Base-by-base conservation (phyloP, 768 basidiomycete species). In the Clavulina sp. region DNA sequence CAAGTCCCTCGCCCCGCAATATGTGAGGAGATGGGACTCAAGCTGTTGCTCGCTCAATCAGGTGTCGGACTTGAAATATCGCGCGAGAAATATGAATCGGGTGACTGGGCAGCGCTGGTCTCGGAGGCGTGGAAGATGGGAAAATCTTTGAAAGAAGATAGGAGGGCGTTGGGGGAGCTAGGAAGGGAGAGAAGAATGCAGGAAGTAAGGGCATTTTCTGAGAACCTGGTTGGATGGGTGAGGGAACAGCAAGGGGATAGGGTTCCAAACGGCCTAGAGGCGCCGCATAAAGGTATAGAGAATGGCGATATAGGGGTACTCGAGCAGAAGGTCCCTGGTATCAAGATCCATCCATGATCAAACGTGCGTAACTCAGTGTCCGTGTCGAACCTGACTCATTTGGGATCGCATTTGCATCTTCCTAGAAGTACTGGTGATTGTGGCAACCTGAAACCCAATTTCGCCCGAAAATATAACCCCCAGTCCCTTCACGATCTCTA, bases 1-100 rank as follows among this genome's bases (percentile, higher is more conserved):
- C 26, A 60, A 81, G 81, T 86, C 9, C 78, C 84, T 1, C 71
- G 84, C 2, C 84, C 84, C 0, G 67, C 85, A 33, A 86, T 87
- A 57, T 75, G 85, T 38, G 84, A 86, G 59, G 84, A 87, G 60
- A 77, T 81, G 57, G 84, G 84, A 2, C 67, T 87, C 30, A 74
- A 76, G 3, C 67, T 78, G 13, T 66, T 81, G 30, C 74, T 86
- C 34, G 68, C 74, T 34, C 66, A 65, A 23, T 74, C 79, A 41
- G 84, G 83, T 13, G 74, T 78, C 16, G 81, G 81, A 5, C 68
- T 84, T 29, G 81, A 83, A 62, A 70, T 86, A 32, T 66, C 73
- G 16, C 73, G 81, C 19, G 66, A 71, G 26, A 66, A 70, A 6
- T 84, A 84, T 57, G 83, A 84, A 61, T 68, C 65, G n/a, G 83